A percentile compares a stretch with the other conserved stretches of the same genome.
Evolutionary conservation across 2,329 filamentous ascomycete genomes (phyloP).

Genomic region (Leptographium galeiforme): DNA sequence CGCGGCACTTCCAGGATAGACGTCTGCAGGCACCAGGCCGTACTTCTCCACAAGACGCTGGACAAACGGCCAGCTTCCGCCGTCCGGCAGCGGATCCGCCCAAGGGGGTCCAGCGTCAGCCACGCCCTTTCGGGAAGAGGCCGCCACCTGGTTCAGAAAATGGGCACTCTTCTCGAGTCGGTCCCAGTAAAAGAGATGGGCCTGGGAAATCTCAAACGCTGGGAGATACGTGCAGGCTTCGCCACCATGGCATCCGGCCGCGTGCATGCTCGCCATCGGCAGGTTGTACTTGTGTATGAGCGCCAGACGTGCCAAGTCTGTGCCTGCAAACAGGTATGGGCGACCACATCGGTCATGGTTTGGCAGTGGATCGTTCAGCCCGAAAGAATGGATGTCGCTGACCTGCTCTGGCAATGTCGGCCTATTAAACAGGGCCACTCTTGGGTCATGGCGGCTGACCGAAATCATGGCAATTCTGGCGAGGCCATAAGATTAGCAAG

Average conservation of each 20-base stretch:
- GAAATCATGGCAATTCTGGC: neutral
- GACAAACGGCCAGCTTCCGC: neutral
- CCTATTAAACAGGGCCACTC: neutral
- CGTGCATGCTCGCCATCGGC: neutral
- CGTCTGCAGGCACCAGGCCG: neutral
- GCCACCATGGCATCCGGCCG: neutral
- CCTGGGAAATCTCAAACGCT: neutral
- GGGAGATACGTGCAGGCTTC: neutral
- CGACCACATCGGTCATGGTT: neutral
- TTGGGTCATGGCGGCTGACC: neutral
- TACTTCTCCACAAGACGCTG: neutral
- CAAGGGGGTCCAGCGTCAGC: neutral
- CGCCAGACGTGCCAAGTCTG: neutral
- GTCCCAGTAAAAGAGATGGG: neutral
- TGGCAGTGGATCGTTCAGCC: neutral
- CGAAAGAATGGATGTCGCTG: neutral
- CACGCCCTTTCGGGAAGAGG: neutral
- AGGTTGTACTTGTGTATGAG: constrained; percentile 1
- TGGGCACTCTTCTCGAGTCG: neutral
- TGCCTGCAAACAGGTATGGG: neutral
- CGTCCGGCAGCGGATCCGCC: neutral
- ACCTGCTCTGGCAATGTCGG: neutral
- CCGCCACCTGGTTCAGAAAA: neutral
- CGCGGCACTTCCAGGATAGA: neutral
- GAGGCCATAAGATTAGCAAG: no score